Base-by-base conservation (phyloP, 257 asterid genomes). In the Orobanche coerulescens region DNA sequence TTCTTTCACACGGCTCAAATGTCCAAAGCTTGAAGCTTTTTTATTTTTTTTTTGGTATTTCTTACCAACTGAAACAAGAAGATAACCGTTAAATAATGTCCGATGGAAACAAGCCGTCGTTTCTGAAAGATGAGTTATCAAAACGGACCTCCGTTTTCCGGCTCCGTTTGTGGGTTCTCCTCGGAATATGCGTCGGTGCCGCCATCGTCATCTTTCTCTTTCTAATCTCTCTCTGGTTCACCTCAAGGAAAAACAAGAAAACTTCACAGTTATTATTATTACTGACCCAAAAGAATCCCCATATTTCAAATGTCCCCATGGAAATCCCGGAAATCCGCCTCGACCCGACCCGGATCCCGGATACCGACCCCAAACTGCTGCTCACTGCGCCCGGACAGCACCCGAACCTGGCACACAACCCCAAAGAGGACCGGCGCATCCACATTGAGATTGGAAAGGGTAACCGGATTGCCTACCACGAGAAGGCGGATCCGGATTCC, bases 371-470 rank as follows among this genome's bases (percentile, higher is more conserved):
- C 9, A 77, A 82, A 51, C 71, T 64, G 11, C 78, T 70, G 49
- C 66, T 54, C 47, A 59, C 84, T 0, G 69, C 76, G 5, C 79
- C 82, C 16, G 78, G 11, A 18, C 47, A 81, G 15, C 74, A 48
- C 40, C 81, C 82, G 58, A 9, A 58, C 18, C 74, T 66, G 10
- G 83, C 77, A 36, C 79, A 83, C 11, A 77, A 72, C 37, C 76
- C 77, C 2, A 67, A 47, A 28, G 87, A 66, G 59, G 72, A 61
- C 12, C 77, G 78, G 60, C 63, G 78, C 37, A 60, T 79, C 31
- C 91, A 83, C 53, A 66, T 87, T 53, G 96, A 87, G 71, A 68
- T 83, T 36, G 93, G 87, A 11, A 90, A 84, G 83, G 93, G 86
- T 0, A 76, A 84, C 13, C 52, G 79, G 60, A 84, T 82, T 64